Evolutionary conservation across 805 yeast species (phyloP), one percentile per base, ranked within the genome.

Genomic region (Saccharomyces mikatae): DNA sequence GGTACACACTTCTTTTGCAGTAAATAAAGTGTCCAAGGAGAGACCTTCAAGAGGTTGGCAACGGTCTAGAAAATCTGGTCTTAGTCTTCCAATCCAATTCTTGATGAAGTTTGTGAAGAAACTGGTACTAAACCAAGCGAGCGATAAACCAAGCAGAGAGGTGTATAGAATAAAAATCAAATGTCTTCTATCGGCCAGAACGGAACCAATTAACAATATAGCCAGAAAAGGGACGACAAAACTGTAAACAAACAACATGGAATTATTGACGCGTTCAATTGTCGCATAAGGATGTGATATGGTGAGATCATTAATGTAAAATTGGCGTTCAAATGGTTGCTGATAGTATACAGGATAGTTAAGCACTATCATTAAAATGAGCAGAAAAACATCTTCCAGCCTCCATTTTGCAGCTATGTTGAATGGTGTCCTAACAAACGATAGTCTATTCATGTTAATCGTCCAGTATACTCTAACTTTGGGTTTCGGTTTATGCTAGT

Each of bases 41-140:
- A 91, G 77, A 50, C 74, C 83, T 1, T 71, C 69, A 31, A 71
- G 73, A 3, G 97, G 97, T 22, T 77, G 66, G 69, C 98, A 92
- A 61, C 98, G 78, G 5, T 90, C 88, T 52, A 92, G 71, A 66
- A 91, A 88, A 70, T 92, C 99, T 0, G 99, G 99, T 56, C 99
- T 77, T 57, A 86, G 88, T 65, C 97, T 80, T 4, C 97, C 97
- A 53, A 92, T 81, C 82, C 87, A 82, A 65, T 86, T 83, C 72
- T 92, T 92, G 56, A 89, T 67, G 14, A 84, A 73, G 63, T 89
- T 89, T 2, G 96, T 88, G 51, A 86, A 63, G 29, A 85, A 73
- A 46, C 82, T 76, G 29, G 87, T 81, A 13, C 83, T 70, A 21
- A 81, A 75, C 54, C 86, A 73, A 0, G 90, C 76, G 1, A 88